phyloP scores from a whole-genome alignment of 345 rosid genomes.

The Melaleuca alternifolia region DNA sequence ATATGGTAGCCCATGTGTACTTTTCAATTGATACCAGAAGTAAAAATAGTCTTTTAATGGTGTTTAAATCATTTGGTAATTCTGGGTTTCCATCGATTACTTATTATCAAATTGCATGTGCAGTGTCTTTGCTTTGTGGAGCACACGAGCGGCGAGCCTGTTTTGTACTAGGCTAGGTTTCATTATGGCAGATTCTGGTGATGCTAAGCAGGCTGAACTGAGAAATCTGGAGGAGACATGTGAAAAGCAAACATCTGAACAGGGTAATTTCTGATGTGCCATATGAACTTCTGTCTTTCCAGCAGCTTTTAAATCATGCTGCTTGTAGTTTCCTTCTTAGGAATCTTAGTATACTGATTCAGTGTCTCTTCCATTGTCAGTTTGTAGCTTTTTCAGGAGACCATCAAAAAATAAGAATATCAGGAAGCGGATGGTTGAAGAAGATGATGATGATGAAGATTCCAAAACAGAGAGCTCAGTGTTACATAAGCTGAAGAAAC shows the following conservation, averaged over 20 bases:
- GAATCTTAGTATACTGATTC: background rate
- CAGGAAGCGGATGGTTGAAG: conserved; percentile 44
- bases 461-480: conserved; percentile 28
- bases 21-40: background rate
- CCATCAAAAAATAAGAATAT: conserved; percentile 62
- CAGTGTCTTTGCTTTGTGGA: background rate
- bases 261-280: conserved; percentile 17
- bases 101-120: background rate
- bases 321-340: background rate
- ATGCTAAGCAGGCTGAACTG: conserved; percentile 2
- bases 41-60: background rate
- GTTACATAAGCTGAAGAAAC: conserved; percentile 39
- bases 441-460: conserved; percentile 43
- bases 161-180: background rate
- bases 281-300: background rate
- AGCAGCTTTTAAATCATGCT: background rate
- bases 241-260: conserved; percentile 20
- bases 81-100: background rate
- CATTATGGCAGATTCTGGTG: conserved; percentile 35
- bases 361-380: conserved; percentile 23
- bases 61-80: background rate
- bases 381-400: conserved; percentile 71
- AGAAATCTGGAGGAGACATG: background rate
- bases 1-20: background rate
- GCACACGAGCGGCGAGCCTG: background rate